Conservation (phyloP, 805 yeast genomes). For the Nakazawaea ernobii region DNA sequence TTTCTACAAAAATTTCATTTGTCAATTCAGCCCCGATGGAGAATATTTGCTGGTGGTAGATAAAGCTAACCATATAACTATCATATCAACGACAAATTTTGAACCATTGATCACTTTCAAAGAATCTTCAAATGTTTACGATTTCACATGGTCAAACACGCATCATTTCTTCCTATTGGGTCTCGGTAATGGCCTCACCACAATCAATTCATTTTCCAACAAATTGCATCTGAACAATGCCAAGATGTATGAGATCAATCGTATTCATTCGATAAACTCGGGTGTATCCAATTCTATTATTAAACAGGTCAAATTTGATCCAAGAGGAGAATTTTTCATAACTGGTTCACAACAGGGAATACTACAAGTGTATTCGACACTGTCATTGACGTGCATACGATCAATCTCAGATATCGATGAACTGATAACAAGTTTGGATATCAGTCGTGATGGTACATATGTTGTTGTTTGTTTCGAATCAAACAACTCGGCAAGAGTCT, state of each 20-base stretch:
- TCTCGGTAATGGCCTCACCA: slow-evolving; percentile 32
- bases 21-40: slow-evolving; percentile 36
- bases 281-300: slow-evolving; percentile 27
- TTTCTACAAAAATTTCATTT: slow-evolving; percentile 9
- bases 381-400: slow-evolving; percentile 25
- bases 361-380: slow-evolving; percentile 34
- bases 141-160: slow-evolving; percentile 31
- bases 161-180: slow-evolving; percentile 28
- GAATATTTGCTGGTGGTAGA: slow-evolving; percentile 31
- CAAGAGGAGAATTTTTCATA: slow-evolving; percentile 32
- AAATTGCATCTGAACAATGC: neutral
- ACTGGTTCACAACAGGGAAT: slow-evolving; percentile 44
- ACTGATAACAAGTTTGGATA: slow-evolving; percentile 30
- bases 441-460: slow-evolving; percentile 32
- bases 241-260: slow-evolving; percentile 2
- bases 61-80: slow-evolving; percentile 23
- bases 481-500: slow-evolving; percentile 30
- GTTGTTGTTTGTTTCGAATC: slow-evolving; percentile 35
- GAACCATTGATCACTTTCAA: slow-evolving; percentile 20
- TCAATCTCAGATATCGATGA: slow-evolving; percentile 34
- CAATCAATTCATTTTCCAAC: slow-evolving; percentile 17
- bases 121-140: slow-evolving; percentile 28
- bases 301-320: slow-evolving; percentile 31
- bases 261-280: slow-evolving; percentile 3
- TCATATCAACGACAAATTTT: slow-evolving; percentile 28